These are phyloP conservation scores for Mucor irregularis DNA, from an alignment of 371 early-diverging fungal genomes.

Conservation along the genomic window DNA sequence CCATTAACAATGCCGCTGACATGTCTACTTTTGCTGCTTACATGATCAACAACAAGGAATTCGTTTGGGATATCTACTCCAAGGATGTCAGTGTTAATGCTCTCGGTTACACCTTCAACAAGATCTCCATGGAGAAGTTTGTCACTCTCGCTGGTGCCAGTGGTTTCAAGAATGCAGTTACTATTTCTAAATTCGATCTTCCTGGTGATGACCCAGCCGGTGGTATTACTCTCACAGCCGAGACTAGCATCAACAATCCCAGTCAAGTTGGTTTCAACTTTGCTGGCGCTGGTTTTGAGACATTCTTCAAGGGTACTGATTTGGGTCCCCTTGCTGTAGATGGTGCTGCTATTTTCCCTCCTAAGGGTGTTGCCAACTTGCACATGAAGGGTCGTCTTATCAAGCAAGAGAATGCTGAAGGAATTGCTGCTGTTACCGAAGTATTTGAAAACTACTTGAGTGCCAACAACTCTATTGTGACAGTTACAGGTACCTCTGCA, in stretches of 20 bases:
- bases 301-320: slow-evolving; percentile 30
- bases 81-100: slow-evolving; percentile 56
- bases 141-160: slow-evolving; percentile 56
- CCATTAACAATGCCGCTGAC: slow-evolving; percentile 39
- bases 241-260: slow-evolving; percentile 53
- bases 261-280: slow-evolving; percentile 59
- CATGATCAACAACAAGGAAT: slow-evolving; percentile 57
- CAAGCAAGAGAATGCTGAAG: slow-evolving; percentile 46
- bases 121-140: slow-evolving; percentile 54
- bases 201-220: slow-evolving; percentile 58
- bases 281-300: slow-evolving; percentile 32
- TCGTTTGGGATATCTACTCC: slow-evolving; percentile 59
- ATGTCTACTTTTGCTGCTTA: slow-evolving; percentile 55
- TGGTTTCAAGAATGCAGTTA: slow-evolving; percentile 56
- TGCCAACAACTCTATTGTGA: slow-evolving; percentile 42
- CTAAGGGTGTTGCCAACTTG: slow-evolving; percentile 28
- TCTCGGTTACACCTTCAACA: slow-evolving; percentile 57
- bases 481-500: slow-evolving; percentile 52
- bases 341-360: slow-evolving; percentile 41
- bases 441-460: slow-evolving; percentile 53
- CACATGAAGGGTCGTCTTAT: slow-evolving; percentile 58
- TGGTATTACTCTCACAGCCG: slow-evolving; percentile 56
- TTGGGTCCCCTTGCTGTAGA: slow-evolving; percentile 42
- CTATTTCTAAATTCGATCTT: slow-evolving; percentile 53
- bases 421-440: slow-evolving; percentile 47